Percentiles rank a stretch among this genome's conserved stretches.
Evolutionary conservation across 1,284 basidiomycete genomes (phyloP).

Genomic region (Golubevia pallescens): DNA sequence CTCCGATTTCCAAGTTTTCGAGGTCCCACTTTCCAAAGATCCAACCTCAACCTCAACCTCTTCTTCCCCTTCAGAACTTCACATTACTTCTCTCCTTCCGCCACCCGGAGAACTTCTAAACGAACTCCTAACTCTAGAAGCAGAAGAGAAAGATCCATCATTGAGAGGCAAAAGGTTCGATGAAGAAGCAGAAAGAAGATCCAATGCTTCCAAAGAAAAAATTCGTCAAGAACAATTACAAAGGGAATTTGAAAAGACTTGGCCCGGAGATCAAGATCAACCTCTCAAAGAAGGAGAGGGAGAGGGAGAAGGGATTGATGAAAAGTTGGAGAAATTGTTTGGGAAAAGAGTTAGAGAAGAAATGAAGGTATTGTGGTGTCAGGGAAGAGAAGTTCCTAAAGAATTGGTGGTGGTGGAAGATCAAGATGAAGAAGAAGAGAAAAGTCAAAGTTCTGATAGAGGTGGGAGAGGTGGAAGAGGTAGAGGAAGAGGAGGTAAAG

Average conservation of each 20-base stretch:
- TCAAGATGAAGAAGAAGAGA: background rate
- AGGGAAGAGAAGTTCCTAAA: background rate
- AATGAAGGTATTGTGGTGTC: background rate
- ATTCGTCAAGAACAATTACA: no score
- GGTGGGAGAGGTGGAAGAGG: constrained; percentile 2
- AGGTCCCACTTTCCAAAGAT: constrained; percentile 20
- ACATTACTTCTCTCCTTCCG: constrained; percentile 32
- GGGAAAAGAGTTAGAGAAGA: background rate
- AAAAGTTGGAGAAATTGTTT: constrained; percentile 4
- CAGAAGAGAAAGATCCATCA: background rate
- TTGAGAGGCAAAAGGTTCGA: background rate
- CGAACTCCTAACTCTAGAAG: background rate
- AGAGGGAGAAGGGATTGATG: constrained; percentile 1
- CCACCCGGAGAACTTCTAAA: constrained; percentile 21
- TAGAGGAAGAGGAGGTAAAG: constrained; percentile 1
- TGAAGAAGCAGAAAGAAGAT: background rate
- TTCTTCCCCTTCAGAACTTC: constrained; percentile 9
- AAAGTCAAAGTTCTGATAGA: background rate
- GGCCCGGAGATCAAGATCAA: background rate
- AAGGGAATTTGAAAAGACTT: background rate
- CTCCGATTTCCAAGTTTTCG: constrained; percentile 53
- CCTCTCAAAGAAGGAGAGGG: background rate
- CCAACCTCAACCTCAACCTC: constrained; percentile 15
- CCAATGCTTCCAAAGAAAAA: no score
- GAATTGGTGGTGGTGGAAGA: background rate